Percentiles rank a stretch among this genome's conserved stretches.
Conservation (phyloP, 1,284 basidiomycete species). For the Leccinum fuscescens region DNA sequence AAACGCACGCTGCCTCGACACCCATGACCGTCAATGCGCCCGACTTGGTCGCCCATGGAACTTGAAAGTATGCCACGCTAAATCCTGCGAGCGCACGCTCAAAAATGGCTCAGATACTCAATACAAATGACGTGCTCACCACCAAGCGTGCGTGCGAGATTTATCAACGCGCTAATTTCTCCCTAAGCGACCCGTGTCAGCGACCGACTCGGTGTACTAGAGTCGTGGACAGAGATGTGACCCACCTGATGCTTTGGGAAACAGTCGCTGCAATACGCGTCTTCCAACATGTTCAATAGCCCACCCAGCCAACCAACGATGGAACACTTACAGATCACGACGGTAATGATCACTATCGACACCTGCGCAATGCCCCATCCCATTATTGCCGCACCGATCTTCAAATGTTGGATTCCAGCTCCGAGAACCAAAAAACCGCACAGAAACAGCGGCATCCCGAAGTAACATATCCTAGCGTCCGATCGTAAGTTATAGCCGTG, state of each 20-base stretch:
- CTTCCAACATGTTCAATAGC: slow-evolving; percentile 27
- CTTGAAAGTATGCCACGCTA: slow-evolving; percentile 56
- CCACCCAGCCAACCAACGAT: neutral
- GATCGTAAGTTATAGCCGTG: neutral
- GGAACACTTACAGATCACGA: slow-evolving; percentile 51
- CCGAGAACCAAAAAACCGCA: slow-evolving; percentile 64
- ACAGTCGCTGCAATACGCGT: slow-evolving; percentile 52
- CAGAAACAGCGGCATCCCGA: slow-evolving; percentile 61
- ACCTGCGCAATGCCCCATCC: slow-evolving; percentile 67
- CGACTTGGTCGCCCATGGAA: slow-evolving; percentile 50
- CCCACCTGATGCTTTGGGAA: slow-evolving; percentile 37
- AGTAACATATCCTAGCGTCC: slow-evolving; percentile 55
- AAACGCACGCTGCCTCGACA: slow-evolving; percentile 45
- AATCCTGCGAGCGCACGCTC: slow-evolving; percentile 33
- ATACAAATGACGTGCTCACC: slow-evolving; percentile 23
- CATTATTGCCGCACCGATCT: slow-evolving; percentile 55
- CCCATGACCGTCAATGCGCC: slow-evolving; percentile 50
- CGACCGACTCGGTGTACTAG: neutral
- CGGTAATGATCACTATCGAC: slow-evolving; percentile 64
- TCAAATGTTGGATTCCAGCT: slow-evolving; percentile 55
- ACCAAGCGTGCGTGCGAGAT: slow-evolving; percentile 49
- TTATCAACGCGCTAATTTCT: slow-evolving; percentile 54
- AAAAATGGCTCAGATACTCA: neutral
- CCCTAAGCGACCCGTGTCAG: slow-evolving; percentile 33
- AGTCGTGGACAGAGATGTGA: neutral